Base-by-base conservation (phyloP, 2,329 filamentous ascomycete genomes). In the Neonectria neomacrospora region DNA sequence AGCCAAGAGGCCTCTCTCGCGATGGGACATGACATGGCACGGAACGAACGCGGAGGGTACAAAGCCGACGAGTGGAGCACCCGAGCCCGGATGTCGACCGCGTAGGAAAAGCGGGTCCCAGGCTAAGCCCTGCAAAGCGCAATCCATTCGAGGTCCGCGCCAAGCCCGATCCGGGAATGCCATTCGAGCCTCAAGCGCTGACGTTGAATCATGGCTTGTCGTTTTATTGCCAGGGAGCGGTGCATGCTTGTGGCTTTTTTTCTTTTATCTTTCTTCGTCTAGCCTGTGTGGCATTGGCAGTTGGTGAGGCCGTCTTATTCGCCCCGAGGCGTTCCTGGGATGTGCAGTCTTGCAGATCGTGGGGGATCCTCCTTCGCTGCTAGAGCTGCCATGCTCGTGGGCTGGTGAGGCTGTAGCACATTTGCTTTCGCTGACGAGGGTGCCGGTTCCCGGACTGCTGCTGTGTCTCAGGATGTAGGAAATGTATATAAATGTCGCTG, bases 71-170 rank as follows among this genome's bases (percentile, higher is more conserved):
- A 39, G 52, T 61, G 58, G 58, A 54, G 37, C 52, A 7, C 48
- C 51, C 44, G 51, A 61, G 52, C 23, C 58, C 44, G 52, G 52
- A 54, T 48, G 23, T 26, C 41, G 14, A 30, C 45, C 9, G 11
- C 20, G 26, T 1, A 37, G 2, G 22, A 30, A 30, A 16, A 20
- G 44, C 39, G 54, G 22, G 22, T 4, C n/a, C 5, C n/a, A 34
- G 12, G 6, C 58, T 62, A 53, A 57, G 54, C 59, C 60, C 50
- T 58, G 54, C 50, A 54, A 23, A 58, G 48, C 30, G 41, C 7
- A 57, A 41, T 51, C 47, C 34, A 58, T 63, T 58, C 60, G 54
- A 63, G 59, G 54, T 37, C 28, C 20, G 48, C 54, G 54, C 60
- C 52, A 63, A 41, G 23, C 54, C 54, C 41, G n/a, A 54, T 58